phyloP scores from a whole-genome alignment of 2,329 filamentous ascomycete genomes.

The Passalora sequoiae region DNA sequence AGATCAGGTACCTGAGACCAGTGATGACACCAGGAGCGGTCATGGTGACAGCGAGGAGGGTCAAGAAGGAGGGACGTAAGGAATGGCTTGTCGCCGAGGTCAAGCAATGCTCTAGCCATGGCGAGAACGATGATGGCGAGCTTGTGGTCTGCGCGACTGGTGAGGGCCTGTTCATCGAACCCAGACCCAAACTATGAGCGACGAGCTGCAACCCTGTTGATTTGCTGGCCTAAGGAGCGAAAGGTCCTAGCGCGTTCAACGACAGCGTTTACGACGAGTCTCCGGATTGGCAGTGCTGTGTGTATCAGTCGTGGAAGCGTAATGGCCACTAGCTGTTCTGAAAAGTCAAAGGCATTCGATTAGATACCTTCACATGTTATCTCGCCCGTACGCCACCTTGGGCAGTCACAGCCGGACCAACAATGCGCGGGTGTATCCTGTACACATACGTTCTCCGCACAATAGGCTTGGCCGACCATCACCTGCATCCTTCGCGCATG shows the following conservation, averaged over 20 bases:
- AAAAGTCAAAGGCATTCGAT: too few species aligned
- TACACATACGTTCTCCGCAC: too few species aligned
- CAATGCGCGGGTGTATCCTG: too few species aligned
- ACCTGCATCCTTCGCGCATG: slow-evolving; percentile 50
- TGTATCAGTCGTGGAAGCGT: too few species aligned
- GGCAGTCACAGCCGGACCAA: too few species aligned
- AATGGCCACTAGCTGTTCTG: too few species aligned
- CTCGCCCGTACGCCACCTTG: too few species aligned
- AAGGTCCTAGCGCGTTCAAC: too few species aligned
- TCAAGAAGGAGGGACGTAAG: slow-evolving; percentile 52
- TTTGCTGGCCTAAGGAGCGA: neutral
- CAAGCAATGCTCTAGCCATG: slow-evolving; percentile 26
- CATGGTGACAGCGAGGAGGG: slow-evolving; percentile 40
- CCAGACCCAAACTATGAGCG: slow-evolving; percentile 18
- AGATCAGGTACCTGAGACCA: slow-evolving; percentile 51
- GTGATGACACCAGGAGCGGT: slow-evolving; percentile 48
- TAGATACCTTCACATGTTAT: too few species aligned
- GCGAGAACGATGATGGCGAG: slow-evolving; percentile 39
- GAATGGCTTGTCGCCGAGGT: slow-evolving; percentile 47
- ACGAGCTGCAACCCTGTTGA: too few species aligned
- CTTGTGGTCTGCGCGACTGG: slow-evolving; percentile 47
- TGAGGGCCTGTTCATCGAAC: slow-evolving; percentile 50
- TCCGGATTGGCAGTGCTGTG: too few species aligned
- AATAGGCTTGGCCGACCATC: slow-evolving; percentile 46
- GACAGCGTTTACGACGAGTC: too few species aligned